Evolutionary conservation across 352 stramenopile genomes (phyloP).

Genomic region (Phytophthora vignae): DNA sequence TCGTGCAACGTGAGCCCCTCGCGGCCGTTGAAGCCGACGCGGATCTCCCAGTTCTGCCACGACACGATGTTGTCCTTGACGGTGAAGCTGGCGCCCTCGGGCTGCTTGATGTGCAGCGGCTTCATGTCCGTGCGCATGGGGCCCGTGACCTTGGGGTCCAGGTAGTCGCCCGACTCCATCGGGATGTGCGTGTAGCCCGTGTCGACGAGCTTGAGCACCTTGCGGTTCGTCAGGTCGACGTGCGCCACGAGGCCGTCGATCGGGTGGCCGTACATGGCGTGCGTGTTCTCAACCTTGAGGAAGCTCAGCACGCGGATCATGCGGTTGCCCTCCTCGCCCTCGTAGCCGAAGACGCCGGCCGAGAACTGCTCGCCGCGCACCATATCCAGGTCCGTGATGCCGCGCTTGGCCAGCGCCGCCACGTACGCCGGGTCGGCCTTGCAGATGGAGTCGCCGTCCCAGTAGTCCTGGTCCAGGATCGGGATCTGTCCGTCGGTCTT

Average conservation of each 20-base stretch:
- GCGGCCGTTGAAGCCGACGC: conserved; percentile 84
- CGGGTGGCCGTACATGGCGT: conserved; percentile 60
- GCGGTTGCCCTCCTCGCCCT: conserved; percentile 45
- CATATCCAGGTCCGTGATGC: conserved; percentile 55
- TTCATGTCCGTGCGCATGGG: conserved; percentile 60
- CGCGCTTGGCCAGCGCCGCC: conserved; percentile 45
- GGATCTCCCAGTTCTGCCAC: conserved; percentile 87
- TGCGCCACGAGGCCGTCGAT: conserved; percentile 58
- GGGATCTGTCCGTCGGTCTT: conserved; percentile 55
- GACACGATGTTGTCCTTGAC: conserved; percentile 73
- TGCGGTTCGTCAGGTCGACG: conserved; percentile 53
- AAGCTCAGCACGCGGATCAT: conserved; percentile 65
- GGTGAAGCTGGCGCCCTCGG: conserved; percentile 75
- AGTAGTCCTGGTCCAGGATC: conserved; percentile 59
- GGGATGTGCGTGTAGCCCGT: conserved; percentile 58
- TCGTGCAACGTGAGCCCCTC: conserved; percentile 78
- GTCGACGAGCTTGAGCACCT: conserved; percentile 49
- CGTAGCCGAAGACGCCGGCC: conserved; percentile 53
- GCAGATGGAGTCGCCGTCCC: conserved; percentile 47
- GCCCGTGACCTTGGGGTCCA: conserved; percentile 46
- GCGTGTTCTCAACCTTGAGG: conserved; percentile 46
- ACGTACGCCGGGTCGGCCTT: conserved; percentile 56
- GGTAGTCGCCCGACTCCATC: conserved; percentile 53
- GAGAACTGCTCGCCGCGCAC: conserved; percentile 54
- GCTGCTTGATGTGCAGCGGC: conserved; percentile 77